Evolutionary conservation across 2,329 filamentous ascomycete species (phyloP), one percentile per base, ranked within the genome.

Genomic region (Cercospora brassicicola): DNA sequence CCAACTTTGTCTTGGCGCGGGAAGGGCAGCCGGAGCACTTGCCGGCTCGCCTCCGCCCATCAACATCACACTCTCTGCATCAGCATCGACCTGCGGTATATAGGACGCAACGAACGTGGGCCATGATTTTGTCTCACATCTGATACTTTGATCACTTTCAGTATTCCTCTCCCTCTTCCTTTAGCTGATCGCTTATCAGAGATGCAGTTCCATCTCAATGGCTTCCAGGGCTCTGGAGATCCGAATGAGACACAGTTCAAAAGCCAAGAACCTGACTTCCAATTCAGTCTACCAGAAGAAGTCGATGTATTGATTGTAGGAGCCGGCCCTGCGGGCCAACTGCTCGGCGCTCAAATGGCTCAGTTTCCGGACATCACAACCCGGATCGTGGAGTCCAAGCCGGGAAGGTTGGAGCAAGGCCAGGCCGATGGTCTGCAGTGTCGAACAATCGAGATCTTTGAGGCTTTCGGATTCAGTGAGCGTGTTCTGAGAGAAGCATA

Each of bases 361-460:
- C 79, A 80, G 51, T 84, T 81, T 69, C 72, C 76, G n/a, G 81
- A 82, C 18, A 81, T 86, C 67, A 81, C 80, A 4, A 81, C 83
- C 6, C 78, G 83, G 39, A 84, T 87, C 53, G 75, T 87, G 53
- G 77, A 79, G 51, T 64, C 73, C 4, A 78, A 77, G 59, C 73
- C 72, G 23, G 76, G 74, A 4, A 73, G 73, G 8, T 65, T 78
- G 3, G 68, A 76, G 65, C 74, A 78, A 65, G 77, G 78, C 26
- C 83, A 84, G 71, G 83, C 83, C 1, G 84, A 86, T 70, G 87
- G 86, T 1, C 80, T 90, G 2, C 88, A 91, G 78, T 87, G 85
- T 70, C 87, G 89, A 1, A 91, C 88, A 0, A 81, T 91, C 1
- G 89, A 93, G 77, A 90, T 92, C n/a, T 87, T 92, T 65, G 89